Evolutionary conservation across 805 yeast species (phyloP), one percentile per base, ranked within the genome.

Genomic region (Candida verbasci): DNA sequence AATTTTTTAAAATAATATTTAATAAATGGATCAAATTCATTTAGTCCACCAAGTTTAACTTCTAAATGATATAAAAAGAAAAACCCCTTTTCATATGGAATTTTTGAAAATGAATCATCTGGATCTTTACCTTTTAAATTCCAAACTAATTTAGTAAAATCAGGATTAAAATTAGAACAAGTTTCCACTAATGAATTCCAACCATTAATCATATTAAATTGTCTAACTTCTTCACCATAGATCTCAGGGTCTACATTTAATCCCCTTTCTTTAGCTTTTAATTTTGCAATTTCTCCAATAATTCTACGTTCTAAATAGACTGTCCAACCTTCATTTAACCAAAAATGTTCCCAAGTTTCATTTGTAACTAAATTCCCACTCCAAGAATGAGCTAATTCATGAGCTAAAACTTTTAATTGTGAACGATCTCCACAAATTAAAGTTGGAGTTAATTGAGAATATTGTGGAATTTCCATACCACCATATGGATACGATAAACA

Each of bases 261-360:
- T 3, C 37, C 28, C 29, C 33, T 47, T 3, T 53, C 56, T 21
- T 39, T 37, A 15, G 58, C 58, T 31, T 52, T 48, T 7, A 43
- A 36, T 9, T 52, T 47, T 8, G 56, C 64, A 18, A 60, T 52
- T 9, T 51, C 60, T 6, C 56, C 66, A 24, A 58, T 28, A 29
- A 60, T 58, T 42, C 62, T 46, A 43, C 66, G 45, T 47, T 59
- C 65, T 28, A 60, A 39, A 41, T 58, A 60, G 1, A 60, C 65
- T 14, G 62, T 55, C 65, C 65, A 59, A 5, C 65, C 66, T 46
- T 60, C 66, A 40, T 60, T 60, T 20, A 60, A 47, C 66, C 66
- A 60, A 37, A 58, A 59, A 45, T 60, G 65, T 31, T 58, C 66
- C 65, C 65, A 60, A 4, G 60, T 54, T 27, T 56, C 49, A 41